phyloP scores from a whole-genome alignment of 352 stramenopile genomes.

The Phytophthora ohioensis region DNA sequence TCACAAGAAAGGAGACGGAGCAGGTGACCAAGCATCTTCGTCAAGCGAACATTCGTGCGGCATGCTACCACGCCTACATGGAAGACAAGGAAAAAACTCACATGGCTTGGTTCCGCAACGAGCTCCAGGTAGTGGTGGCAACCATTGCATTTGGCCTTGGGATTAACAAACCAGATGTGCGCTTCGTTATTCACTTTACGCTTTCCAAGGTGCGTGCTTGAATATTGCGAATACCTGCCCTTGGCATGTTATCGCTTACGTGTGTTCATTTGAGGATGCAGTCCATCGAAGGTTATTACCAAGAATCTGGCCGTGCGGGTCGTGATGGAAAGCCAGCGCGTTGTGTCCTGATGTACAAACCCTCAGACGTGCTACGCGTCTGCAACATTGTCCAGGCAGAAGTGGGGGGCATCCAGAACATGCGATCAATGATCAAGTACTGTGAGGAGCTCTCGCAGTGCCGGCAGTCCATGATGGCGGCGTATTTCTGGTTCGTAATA shows the following conservation, averaged over 20 bases:
- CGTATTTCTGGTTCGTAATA: conserved; percentile 63
- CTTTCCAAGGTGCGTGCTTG: conserved; percentile 63
- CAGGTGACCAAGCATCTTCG: conserved; percentile 83
- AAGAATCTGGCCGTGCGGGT: conserved; percentile 96
- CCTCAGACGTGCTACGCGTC: conserved; percentile 80
- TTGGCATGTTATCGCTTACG: background rate
- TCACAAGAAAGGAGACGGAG: conserved; percentile 93
- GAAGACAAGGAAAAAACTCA: conserved; percentile 77
- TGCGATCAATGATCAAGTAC: conserved; percentile 76
- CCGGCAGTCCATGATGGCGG: conserved; percentile 56
- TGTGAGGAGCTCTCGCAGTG: conserved; percentile 50
- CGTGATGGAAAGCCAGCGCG: conserved; percentile 91
- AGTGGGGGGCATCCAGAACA: conserved; percentile 68
- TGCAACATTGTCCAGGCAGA: conserved; percentile 72
- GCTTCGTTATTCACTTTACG: conserved; percentile 92
- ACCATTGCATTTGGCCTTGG: conserved; percentile 95
- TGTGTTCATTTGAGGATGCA: conserved; percentile 38
- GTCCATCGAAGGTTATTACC: conserved; percentile 97
- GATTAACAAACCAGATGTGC: conserved; percentile 95
- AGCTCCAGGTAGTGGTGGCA: conserved; percentile 90
- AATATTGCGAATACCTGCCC: too few species aligned
- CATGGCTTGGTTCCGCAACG: conserved; percentile 58
- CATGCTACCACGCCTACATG: conserved; percentile 91
- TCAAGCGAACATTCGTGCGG: conserved; percentile 75
- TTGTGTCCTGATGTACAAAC: conserved; percentile 91